phyloP scores from a whole-genome alignment of 192 early-diverging fungal species.

The Coemansia interrupta region DNA sequence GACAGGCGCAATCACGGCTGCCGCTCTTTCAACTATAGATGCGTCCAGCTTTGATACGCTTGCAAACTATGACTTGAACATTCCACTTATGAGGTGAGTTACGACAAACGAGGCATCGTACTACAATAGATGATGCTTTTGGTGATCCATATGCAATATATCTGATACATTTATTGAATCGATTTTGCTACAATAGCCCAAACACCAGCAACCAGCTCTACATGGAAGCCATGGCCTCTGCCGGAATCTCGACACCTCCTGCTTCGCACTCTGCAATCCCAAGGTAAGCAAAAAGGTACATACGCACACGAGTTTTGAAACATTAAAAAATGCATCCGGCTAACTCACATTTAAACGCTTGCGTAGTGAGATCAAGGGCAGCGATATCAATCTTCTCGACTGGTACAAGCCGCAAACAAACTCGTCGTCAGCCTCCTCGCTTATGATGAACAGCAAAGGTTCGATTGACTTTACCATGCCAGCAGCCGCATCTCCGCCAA shows the following conservation, averaged over 20 bases:
- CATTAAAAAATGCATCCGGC: background rate
- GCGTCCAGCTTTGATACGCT: background rate
- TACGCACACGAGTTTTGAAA: background rate
- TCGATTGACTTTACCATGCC: background rate
- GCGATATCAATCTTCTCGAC: constrained; percentile 3
- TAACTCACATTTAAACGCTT: background rate
- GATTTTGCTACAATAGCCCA: constrained; percentile 1
- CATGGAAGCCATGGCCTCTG: constrained; percentile 7
- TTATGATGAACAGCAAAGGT: background rate
- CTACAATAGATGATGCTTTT: background rate
- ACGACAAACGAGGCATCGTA: background rate
- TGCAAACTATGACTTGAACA: constrained; percentile 3
- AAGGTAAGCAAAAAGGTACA: background rate
- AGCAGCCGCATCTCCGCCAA: background rate
- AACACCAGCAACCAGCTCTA: constrained; percentile 12
- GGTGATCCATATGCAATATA: background rate
- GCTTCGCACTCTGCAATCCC: background rate
- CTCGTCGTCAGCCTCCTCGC: background rate
- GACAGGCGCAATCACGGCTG: background rate
- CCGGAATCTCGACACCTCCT: background rate
- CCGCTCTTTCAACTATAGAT: background rate
- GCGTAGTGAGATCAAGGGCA: background rate
- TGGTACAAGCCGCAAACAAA: constrained; percentile 3
- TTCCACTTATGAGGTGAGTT: constrained; percentile 12
- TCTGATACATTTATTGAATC: background rate